Evolutionary conservation across 2,329 filamentous ascomycete genomes (phyloP), one percentile per base, ranked within the genome.

Genomic region (Fusarium sp.): DNA sequence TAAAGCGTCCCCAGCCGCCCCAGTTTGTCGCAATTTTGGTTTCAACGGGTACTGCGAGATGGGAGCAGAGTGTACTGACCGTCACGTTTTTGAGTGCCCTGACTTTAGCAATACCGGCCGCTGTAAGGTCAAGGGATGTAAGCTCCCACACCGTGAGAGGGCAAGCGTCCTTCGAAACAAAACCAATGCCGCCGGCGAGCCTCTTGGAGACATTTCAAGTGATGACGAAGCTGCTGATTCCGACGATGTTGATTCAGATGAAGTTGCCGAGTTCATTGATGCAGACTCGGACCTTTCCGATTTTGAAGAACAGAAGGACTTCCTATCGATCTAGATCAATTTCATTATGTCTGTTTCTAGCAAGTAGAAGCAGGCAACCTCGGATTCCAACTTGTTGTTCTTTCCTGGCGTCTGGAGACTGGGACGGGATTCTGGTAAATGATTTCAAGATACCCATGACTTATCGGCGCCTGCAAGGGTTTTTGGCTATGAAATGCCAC

Each of bases 61-160:
- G 81, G 96, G 96, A 69, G 88, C 88, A 63, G 83, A 87, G 62
- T 98, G 96, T 83, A 83, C 89, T 68, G 91, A 96, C 73, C 92
- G 95, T 69, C 96, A 99, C 85, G 92, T 96, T 65, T 92, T 93
- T 83, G 96, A 98, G 83, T 98, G 96, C 83, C 96, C 96, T 71
- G 93, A 97, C 81, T 98, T 97, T 86, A 94, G 94, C 88, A 97
- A 97, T 84, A 94, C 90, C 69, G 96, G 96, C 78, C 86, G 87
- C 71, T 99, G 96, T 89, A 91, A 91, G 81, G 91, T 89, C 81
- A 91, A 92, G 83, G 91, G 92, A 75, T 98, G 96, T 86, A 93
- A 92, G 81, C 88, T 97, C 61, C 93, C 91, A 67, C 96, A 99
- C 84, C 90, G 96, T 81, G 94, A 96, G 84, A 91, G 94, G 83